Evolutionary conservation across 148 eudicot genomes (phyloP).

Genomic region (Vaccinium myrtillus): DNA sequence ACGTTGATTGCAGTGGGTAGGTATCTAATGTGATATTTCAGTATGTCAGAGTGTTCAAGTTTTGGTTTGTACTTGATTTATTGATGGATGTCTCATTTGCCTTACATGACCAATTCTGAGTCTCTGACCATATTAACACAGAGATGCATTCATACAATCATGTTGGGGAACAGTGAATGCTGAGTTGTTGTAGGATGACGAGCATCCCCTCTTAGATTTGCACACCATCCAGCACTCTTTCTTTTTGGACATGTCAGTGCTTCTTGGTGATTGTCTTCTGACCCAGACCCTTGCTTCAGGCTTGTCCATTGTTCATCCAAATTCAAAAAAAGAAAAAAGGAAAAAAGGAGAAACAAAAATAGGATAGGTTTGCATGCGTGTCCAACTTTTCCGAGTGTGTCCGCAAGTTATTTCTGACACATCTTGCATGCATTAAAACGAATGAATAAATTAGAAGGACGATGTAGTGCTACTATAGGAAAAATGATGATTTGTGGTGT

Average conservation of each 20-base stretch:
- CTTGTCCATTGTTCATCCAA: neutral
- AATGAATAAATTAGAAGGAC: neutral
- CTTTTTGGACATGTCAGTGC: neutral
- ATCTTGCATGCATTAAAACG: neutral
- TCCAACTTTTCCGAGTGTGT: neutral
- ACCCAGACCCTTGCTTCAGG: neutral
- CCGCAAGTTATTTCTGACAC: neutral
- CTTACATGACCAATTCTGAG: neutral
- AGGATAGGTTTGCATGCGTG: neutral
- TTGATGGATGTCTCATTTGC: neutral
- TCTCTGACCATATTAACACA: neutral
- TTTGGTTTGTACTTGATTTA: neutral
- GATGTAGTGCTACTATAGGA: neutral
- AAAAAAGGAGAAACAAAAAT: neutral
- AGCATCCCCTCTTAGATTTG: neutral
- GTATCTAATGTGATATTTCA: slow-evolving; percentile 23
- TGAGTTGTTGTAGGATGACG: neutral
- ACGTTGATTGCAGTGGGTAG: slow-evolving; percentile 54
- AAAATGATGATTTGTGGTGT: neutral
- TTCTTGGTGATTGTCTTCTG: neutral
- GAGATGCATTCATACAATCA: neutral
- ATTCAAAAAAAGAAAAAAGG: neutral
- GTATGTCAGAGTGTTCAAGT: neutral
- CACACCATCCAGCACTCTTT: neutral
- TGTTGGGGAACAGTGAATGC: neutral